Conservation (phyloP, 2,329 filamentous ascomycete genomes). For the Diaporthe batatas region DNA sequence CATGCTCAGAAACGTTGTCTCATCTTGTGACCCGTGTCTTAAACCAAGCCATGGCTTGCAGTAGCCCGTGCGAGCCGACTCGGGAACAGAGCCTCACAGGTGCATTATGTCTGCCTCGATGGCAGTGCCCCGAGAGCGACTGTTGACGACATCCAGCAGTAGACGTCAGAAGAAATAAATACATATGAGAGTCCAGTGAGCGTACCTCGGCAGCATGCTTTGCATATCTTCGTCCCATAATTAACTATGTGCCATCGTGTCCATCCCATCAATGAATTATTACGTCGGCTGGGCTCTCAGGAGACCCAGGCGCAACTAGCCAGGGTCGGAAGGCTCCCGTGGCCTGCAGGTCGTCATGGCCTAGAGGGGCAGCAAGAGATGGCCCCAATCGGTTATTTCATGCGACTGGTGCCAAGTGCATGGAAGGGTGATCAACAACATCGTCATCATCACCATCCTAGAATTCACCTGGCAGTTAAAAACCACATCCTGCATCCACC, state of each 20-base stretch:
- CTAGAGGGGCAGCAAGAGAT: background rate
- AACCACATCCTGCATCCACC: no score
- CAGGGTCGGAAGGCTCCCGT: slow-evolving; percentile 10
- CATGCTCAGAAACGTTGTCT: slow-evolving; percentile 2
- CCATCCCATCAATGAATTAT: slow-evolving; percentile 27
- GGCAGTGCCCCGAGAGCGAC: background rate
- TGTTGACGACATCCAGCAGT: background rate
- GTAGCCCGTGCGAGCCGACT: no score
- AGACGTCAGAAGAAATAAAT: background rate
- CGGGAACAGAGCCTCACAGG: background rate
- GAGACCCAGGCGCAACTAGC: background rate
- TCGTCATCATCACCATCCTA: background rate
- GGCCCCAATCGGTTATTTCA: slow-evolving; percentile 4
- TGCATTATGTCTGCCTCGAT: background rate
- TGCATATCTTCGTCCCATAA: slow-evolving; percentile 17
- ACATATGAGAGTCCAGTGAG: no score
- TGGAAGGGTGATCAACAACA: background rate
- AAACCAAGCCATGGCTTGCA: background rate
- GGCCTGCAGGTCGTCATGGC: slow-evolving; percentile 18
- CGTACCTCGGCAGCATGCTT: background rate
- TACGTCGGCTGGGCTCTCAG: background rate
- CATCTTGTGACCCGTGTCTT: background rate
- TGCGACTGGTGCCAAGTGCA: slow-evolving; percentile 27
- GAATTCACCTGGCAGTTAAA: no score
- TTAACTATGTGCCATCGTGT: background rate